Conservation (phyloP, 805 yeast genomes). For the Kluyveromyces nonfermentans region DNA sequence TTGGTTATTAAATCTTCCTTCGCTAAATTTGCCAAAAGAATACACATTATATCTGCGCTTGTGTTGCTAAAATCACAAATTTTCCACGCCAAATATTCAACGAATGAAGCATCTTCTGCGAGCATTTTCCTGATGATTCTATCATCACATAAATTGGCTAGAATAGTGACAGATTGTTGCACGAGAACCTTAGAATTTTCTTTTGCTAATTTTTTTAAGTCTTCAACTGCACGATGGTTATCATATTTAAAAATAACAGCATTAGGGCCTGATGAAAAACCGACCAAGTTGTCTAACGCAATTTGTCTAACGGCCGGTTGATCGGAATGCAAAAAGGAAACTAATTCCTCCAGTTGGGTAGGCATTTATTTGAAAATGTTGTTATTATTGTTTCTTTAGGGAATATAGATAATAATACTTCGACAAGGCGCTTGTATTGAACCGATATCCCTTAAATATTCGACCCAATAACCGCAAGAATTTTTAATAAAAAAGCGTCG, state of each 20-base stretch:
- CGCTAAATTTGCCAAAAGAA: constrained; percentile 77
- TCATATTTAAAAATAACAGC: constrained; percentile 59
- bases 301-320: constrained; percentile 72
- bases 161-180: constrained; percentile 62
- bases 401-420: no score
- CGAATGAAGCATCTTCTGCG: constrained; percentile 52
- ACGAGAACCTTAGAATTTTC: constrained; percentile 48
- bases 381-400: background rate
- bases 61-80: constrained; percentile 48
- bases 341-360: constrained; percentile 50
- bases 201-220: constrained; percentile 51
- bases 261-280: constrained; percentile 65
- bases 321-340: constrained; percentile 71
- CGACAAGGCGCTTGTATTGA: no score
- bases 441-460: no score
- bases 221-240: constrained; percentile 60
- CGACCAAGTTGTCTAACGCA: constrained; percentile 77
- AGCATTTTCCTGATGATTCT: constrained; percentile 50
- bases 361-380: constrained; percentile 36
- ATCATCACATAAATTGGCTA: constrained; percentile 78
- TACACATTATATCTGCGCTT: constrained; percentile 74
- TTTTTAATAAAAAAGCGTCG: no score
- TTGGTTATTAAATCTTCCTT: constrained; percentile 57
- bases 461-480: no score
- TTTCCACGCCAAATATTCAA: constrained; percentile 38